These are phyloP conservation scores for Fusarium zealandicum DNA, from an alignment of 2,329 filamentous ascomycete species.

Conservation along the genomic window DNA sequence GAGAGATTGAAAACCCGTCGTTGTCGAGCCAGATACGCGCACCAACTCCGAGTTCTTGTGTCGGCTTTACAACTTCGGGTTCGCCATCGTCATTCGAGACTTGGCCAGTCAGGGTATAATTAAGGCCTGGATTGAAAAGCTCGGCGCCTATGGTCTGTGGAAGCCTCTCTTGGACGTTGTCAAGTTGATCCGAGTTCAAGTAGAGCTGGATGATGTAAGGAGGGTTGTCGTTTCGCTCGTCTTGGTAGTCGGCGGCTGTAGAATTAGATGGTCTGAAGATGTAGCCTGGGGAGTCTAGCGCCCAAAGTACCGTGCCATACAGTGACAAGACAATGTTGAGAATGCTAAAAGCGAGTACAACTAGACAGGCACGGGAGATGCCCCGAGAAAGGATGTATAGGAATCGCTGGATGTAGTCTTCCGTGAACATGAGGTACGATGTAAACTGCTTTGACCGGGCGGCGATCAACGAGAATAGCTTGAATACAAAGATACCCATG, in stretches of 20 bases:
- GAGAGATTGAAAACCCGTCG: conserved; percentile 17
- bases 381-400: conserved; percentile 23
- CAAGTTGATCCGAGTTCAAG: background rate
- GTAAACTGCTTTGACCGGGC: conserved; percentile 30
- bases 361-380: conserved; percentile 13
- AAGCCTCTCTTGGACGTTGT: background rate
- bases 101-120: conserved; percentile 25
- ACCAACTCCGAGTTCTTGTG: background rate
- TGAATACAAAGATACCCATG: conserved; percentile 28
- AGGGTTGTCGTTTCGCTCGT: conserved; percentile 1
- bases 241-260: conserved; percentile 7
- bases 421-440: conserved; percentile 32
- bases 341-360: conserved; percentile 19
- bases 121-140: conserved; percentile 14
- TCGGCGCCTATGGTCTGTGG: conserved; percentile 14
- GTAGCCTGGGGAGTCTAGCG: conserved; percentile 25
- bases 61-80: background rate
- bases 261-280: conserved; percentile 8
- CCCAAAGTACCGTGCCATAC: conserved; percentile 30
- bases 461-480: conserved; percentile 23
- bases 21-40: conserved; percentile 29
- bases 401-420: conserved; percentile 26
- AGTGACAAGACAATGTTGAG: conserved; percentile 15
- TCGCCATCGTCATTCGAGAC: background rate
- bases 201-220: conserved; percentile 25